Base-by-base conservation (phyloP, 1,284 basidiomycete species). In the Microbotryum scabiosae region DNA sequence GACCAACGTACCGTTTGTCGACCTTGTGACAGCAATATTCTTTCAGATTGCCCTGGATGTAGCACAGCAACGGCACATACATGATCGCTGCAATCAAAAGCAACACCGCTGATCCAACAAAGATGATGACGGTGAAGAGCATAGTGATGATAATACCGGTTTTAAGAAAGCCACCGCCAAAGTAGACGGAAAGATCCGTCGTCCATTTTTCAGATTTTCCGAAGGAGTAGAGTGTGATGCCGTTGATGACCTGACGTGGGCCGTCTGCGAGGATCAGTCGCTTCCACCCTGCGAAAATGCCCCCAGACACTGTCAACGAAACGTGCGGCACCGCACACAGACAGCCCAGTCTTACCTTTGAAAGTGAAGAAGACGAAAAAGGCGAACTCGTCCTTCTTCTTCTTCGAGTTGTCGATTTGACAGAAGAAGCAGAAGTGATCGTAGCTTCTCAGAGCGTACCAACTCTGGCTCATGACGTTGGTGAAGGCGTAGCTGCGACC, bases 351-450 rank as follows among this genome's bases (percentile, higher is more conserved):
- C 84, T 56, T 61, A 88, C 91, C 91, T 80, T 98, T 98, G 83
- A 98, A 98, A 1, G 88, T 88, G 78, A 98, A 98, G 83, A 97
- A 98, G 75, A 97, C 84, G 76, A 97, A 98, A 82, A 98, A 97
- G 53, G 65, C 63, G 76, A 97, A 90, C 73, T 96, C 90, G 75
- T 98, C 94, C 75, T 87, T 92, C 70, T 85, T 86, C 82, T 96
- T 97, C 36, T 90, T 94, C 41, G 93, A 97, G 72, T 89, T 86
- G 72, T 87, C 86, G 77, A 98, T 97, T 71, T 96, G 91, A 69
- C 87, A 86, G 76, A 97, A 98, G 79, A 98, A 92, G 77, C 94
- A 97, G 74, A 96, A 97, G 75, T 96, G 89, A 75, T 96, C 86
- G 75, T 97, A 98, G 59, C 61, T 67, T 60, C 66, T 58, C 21